A percentile compares a stretch with the other conserved stretches of the same genome.
Evolutionary conservation across 2,329 filamentous ascomycete species (phyloP).

Genomic region (Paraphaeosphaeria sporulosa): DNA sequence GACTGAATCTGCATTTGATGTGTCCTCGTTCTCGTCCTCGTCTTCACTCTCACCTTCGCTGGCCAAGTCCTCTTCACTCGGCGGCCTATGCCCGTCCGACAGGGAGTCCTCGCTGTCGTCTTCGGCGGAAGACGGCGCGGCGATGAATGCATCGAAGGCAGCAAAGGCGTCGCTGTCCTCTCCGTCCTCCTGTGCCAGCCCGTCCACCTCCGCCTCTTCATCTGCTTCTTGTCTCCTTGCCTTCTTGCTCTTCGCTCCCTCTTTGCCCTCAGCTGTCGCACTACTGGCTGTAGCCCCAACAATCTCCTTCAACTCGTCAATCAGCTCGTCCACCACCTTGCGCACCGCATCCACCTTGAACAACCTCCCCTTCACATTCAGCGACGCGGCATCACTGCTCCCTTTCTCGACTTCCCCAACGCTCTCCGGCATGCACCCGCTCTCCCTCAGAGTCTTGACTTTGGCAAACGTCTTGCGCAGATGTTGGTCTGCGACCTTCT

Average conservation of each 20-base stretch:
- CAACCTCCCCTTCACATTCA: constrained; percentile 66
- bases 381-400: constrained; percentile 54
- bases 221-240: constrained; percentile 22
- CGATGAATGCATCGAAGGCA: constrained; percentile 50
- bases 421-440: constrained; percentile 55
- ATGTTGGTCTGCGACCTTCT: constrained; percentile 59
- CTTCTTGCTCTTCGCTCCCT: constrained; percentile 24
- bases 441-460: constrained; percentile 64
- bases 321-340: constrained; percentile 58
- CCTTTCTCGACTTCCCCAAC: constrained; percentile 48
- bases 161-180: constrained; percentile 39
- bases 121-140: constrained; percentile 46
- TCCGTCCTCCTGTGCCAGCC: constrained; percentile 10
- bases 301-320: constrained; percentile 52
- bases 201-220: constrained; percentile 20
- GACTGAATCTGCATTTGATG: constrained; percentile 13
- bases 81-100: constrained; percentile 38
- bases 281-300: constrained; percentile 28
- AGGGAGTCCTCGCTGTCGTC: constrained; percentile 41
- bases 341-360: constrained; percentile 68
- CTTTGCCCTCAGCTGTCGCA: constrained; percentile 16
- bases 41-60: constrained; percentile 23
- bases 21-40: constrained; percentile 22
- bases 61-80: constrained; percentile 40
- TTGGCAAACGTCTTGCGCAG: constrained; percentile 64